Evolutionary conservation across 768 basidiomycete species (phyloP), one percentile per base, ranked within the genome.

Genomic region (Panus rudis): DNA sequence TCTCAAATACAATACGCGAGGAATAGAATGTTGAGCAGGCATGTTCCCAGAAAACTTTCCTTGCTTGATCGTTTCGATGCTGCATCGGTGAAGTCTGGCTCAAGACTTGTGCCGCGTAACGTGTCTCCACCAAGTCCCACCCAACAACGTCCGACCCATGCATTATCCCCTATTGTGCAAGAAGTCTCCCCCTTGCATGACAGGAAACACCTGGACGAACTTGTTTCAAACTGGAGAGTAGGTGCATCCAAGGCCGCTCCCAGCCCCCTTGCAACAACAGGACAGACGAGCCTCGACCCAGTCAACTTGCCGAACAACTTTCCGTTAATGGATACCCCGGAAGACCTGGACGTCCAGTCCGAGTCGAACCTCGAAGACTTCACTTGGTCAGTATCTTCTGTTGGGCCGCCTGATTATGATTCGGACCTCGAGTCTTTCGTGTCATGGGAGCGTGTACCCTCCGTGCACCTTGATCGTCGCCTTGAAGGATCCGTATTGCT

Each of bases 181-280:
- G 74, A 73, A 46, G 76, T 78, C 6, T 75, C 76, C 47, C 77
- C 78, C 5, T 65, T 66, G 52, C 67, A 67, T 3, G 69, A 70
- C n/a, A 44, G 50, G 46, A 74, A 70, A 54, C 59, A 64, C 20
- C 60, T 87, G 14, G 72, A 79, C 44, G 65, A 43, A 42, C 68
- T 75, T 30, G 80, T 88, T 24, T 74, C 73, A 42, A 74, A 75
- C 3, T 89, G 86, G 86, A 71, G 82, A 44, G 74, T 69, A 6
- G 72, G 67, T 45, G 76, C 82, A 8, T 65, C 72, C 14, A 47
- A 75, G 27, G 64, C 65, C n/a, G 65, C 75, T 4, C 65, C 64
- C 13, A 57, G 49, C 27, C 72, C 75, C 3, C 63, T 80, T 37
- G 66, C 68, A 13, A 65, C 68, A 10, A 69, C 67, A 16, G 71